Evolutionary conservation across 192 early-diverging fungal genomes (phyloP), one percentile per base, ranked within the genome.

Genomic region (Umbelopsis vinacea): DNA sequence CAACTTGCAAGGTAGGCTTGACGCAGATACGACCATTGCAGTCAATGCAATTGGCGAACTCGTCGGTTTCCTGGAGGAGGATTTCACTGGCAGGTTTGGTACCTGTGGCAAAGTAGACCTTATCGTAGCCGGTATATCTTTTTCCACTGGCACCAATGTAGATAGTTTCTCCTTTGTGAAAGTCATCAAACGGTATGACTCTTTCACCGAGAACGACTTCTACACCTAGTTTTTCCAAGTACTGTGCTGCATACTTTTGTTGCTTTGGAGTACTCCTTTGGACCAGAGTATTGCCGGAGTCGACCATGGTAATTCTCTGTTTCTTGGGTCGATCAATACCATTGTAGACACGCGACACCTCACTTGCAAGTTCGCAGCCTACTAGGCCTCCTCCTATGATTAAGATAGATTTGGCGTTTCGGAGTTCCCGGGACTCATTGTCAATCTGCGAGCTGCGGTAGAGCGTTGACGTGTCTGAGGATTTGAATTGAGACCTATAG

Each of bases 341-440:
- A 37, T 76, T 70, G 15, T 54, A 43, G 38, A 33, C 48, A 17
- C 73, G 74, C 19, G 71, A 48, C 6, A 80, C 76, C 46, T 80
- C 85, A 69, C 66, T 71, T 17, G 85, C 75, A 21, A 86, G 68
- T 60, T 86, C 85, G 55, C 78, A 78, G 9, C 82, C 85, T 2
- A 86, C 79, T 21, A 86, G 72, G 17, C 85, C 85, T 46, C 83
- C 83, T 38, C 77, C 77, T 73, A 71, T 76, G 38, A 72, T 78
- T 15, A 78, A 53, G 19, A 78, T 52, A 37, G 53, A 52, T 11
- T 73, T 68, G 8, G 76, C 68, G 15, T 54, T 67, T 45, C 70
- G 67, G 46, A 78, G 43, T 40, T 78, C 68, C 29, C 52, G 12
- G 12, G 33, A 40, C 37, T 70, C 72, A 15, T 37, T 23, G 7